Conservation (phyloP, 202 grass and related monocot genomes). For the Carex sylvatica region DNA sequence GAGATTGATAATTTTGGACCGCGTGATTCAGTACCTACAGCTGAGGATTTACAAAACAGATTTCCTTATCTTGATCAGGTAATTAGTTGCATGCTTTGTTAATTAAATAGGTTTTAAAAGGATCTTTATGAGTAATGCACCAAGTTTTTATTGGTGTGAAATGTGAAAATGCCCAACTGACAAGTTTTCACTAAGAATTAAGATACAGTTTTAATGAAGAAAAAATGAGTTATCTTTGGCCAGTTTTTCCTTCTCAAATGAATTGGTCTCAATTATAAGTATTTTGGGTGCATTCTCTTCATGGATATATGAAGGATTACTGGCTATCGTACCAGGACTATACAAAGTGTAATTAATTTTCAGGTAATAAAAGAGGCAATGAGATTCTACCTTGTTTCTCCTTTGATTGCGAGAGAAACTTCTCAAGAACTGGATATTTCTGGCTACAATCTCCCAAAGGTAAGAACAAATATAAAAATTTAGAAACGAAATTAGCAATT, state of each 20-base stretch:
- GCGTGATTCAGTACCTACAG: constrained; percentile 19
- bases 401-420: constrained; percentile 86
- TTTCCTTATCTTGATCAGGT: constrained; percentile 89
- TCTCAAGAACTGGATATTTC: constrained; percentile 66
- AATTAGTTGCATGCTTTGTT: neutral
- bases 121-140: neutral
- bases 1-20: constrained; percentile 59
- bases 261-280: neutral
- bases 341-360: neutral
- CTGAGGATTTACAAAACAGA: constrained; percentile 53
- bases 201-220: neutral
- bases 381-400: constrained; percentile 76
- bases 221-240: neutral
- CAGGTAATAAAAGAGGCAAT: constrained; percentile 90
- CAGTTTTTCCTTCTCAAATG: neutral
- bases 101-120: neutral
- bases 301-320: neutral
- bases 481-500: neutral
- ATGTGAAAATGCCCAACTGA: neutral
- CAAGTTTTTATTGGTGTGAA: neutral
- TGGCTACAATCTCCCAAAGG: constrained; percentile 72
- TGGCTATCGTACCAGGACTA: neutral
- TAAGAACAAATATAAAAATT: constrained; percentile 24
- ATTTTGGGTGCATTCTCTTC: neutral
- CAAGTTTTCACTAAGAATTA: neutral